phyloP scores from a whole-genome alignment of 2,329 filamentous ascomycete genomes.

The Claviceps purpurea region DNA sequence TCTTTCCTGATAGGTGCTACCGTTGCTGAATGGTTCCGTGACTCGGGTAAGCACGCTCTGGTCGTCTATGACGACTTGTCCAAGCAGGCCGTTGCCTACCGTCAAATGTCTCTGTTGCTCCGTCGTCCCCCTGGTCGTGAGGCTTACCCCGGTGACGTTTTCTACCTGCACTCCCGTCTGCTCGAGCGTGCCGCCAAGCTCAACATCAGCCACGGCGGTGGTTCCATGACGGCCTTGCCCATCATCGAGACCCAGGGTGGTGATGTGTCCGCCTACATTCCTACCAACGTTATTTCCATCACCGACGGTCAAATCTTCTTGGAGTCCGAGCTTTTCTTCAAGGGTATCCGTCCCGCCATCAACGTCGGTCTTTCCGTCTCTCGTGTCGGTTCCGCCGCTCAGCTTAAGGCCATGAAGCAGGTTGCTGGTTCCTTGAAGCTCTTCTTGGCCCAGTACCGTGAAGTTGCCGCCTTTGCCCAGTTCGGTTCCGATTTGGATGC shows the following conservation, averaged over 20 bases:
- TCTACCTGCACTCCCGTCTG: conserved; percentile 98
- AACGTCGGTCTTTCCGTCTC: conserved; percentile 99
- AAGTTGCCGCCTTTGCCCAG: conserved; percentile 98
- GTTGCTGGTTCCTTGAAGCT: conserved; percentile 99
- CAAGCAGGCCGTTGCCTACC: conserved; percentile 96
- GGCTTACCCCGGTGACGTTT: conserved; percentile 97
- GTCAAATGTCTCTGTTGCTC: conserved; percentile 97
- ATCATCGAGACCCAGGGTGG: conserved; percentile 99
- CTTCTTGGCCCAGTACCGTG: conserved; percentile 99
- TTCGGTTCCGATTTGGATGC: conserved; percentile 99
- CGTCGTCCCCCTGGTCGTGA: conserved; percentile 97
- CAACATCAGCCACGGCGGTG: conserved; percentile 87
- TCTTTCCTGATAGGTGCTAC: conserved; percentile 16
- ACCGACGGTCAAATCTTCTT: conserved; percentile 99
- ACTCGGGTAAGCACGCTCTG: conserved; percentile 77
- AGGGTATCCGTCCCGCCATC: conserved; percentile 99
- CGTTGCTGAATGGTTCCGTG: conserved; percentile 64
- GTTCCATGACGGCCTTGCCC: conserved; percentile 92
- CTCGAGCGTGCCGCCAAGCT: conserved; percentile 99
- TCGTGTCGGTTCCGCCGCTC: conserved; percentile 97
- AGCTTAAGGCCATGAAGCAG: conserved; percentile 99
- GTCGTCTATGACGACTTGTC: conserved; percentile 91
- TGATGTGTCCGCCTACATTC: conserved; percentile 99
- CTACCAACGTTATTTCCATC: conserved; percentile 99
- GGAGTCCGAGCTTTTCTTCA: conserved; percentile 99